phyloP scores from a whole-genome alignment of 202 grass and related monocot genomes.

The Saccharum hybrid region DNA sequence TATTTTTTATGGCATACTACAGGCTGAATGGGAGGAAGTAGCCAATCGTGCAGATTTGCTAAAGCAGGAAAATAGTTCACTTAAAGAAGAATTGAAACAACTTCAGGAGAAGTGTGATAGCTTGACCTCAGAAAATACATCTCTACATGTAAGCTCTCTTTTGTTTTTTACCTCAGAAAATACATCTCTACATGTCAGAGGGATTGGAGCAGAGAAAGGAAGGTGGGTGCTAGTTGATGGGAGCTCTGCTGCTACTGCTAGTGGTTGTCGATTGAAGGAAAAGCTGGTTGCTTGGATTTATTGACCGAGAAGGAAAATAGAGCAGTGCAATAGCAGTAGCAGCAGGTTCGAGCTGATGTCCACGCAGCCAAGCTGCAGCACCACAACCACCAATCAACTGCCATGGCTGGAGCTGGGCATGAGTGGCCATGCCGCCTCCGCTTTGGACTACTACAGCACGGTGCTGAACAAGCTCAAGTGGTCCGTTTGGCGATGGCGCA shows the following conservation, averaged over 20 bases:
- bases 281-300: neutral
- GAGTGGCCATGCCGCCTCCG: neutral
- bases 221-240: neutral
- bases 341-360: neutral
- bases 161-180: neutral
- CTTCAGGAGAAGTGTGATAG: slow-evolving; percentile 72
- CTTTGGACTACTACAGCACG: neutral
- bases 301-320: neutral
- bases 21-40: slow-evolving; percentile 91
- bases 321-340: neutral
- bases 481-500: neutral
- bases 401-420: neutral
- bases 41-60: slow-evolving; percentile 68
- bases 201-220: neutral
- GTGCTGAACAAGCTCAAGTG: neutral
- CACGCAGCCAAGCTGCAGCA: neutral
- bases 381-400: neutral
- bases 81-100: slow-evolving; percentile 81
- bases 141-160: slow-evolving; percentile 69
- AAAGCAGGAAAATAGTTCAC: slow-evolving; percentile 82
- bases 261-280: neutral
- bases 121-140: slow-evolving; percentile 76
- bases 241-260: neutral
- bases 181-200: neutral
- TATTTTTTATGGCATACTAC: slow-evolving; percentile 32